These are phyloP conservation scores for Nepenthes gracilis DNA, from an alignment of 148 eudicot genomes.

Conservation along the genomic window DNA sequence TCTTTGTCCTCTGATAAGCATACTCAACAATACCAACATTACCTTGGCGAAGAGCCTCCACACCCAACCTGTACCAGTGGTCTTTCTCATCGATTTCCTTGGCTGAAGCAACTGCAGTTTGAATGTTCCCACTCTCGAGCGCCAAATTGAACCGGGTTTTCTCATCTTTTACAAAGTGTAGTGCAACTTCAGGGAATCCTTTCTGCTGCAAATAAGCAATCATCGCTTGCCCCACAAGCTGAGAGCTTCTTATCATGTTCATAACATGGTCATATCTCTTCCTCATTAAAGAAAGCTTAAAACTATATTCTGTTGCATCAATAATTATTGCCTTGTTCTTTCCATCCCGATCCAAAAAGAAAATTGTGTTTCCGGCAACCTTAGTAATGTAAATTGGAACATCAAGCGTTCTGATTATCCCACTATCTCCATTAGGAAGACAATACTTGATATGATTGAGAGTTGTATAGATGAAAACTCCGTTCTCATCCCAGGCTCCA, in stretches of 20 bases:
- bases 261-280: constrained; percentile 85
- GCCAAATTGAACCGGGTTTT: constrained; percentile 48
- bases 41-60: constrained; percentile 79
- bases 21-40: constrained; percentile 73
- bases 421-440: constrained; percentile 90
- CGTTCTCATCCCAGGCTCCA: constrained; percentile 95
- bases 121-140: constrained; percentile 58
- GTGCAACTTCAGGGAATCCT: constrained; percentile 98
- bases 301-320: constrained; percentile 81
- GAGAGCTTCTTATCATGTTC: constrained; percentile 88
- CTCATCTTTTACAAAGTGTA: constrained; percentile 93
- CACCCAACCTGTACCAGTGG: constrained; percentile 69
- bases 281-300: constrained; percentile 67
- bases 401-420: constrained; percentile 82
- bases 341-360: constrained; percentile 90
- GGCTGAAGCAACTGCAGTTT: constrained; percentile 71
- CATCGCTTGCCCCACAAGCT: constrained; percentile 95
- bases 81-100: constrained; percentile 67
- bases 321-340: constrained; percentile 59
- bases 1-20: constrained; percentile 75
- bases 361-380: constrained; percentile 63
- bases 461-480: constrained; percentile 87
- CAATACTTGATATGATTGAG: constrained; percentile 88
- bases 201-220: constrained; percentile 98
- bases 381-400: constrained; percentile 78